Evolutionary conservation across 257 asterid genomes (phyloP).

Genomic region (Solanum bulbocastanum): DNA sequence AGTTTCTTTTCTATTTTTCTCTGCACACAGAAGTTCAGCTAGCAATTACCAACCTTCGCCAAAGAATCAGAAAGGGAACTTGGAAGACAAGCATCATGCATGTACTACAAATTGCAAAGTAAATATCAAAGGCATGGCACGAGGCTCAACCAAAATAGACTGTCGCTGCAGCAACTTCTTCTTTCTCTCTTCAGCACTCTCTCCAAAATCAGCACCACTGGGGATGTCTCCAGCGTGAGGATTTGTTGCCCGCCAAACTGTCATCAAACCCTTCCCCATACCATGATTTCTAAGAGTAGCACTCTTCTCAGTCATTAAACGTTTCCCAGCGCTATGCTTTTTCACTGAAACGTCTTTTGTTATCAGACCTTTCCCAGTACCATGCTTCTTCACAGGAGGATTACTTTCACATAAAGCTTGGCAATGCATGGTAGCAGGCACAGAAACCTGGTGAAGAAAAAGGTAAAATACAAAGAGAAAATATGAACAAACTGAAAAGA

Average conservation of each 20-base stretch:
- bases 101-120: neutral
- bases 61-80: slow-evolving; percentile 1
- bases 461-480: neutral
- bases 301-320: slow-evolving; percentile 27
- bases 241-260: slow-evolving; percentile 31
- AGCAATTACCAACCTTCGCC: neutral
- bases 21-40: slow-evolving; percentile 31
- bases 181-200: slow-evolving; percentile 38
- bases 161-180: slow-evolving; percentile 48
- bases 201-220: slow-evolving; percentile 20
- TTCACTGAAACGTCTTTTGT: slow-evolving; percentile 24
- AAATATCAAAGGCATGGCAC: slow-evolving; percentile 19
- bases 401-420: slow-evolving; percentile 23
- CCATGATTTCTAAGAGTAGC: slow-evolving; percentile 35
- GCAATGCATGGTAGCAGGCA: slow-evolving; percentile 26
- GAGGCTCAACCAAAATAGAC: slow-evolving; percentile 41
- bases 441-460: slow-evolving; percentile 30
- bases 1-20: slow-evolving; percentile 49
- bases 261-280: slow-evolving; percentile 64
- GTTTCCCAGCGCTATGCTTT: slow-evolving; percentile 55
- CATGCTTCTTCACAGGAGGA: slow-evolving; percentile 28
- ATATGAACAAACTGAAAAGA: neutral
- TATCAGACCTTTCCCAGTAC: slow-evolving; percentile 72
- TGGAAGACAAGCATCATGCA: neutral
- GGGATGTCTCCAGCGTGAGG: slow-evolving; percentile 33